Evolutionary conservation across 495 filamentous ascomycete species (phyloP).

Genomic region (Neurospora sp.): DNA sequence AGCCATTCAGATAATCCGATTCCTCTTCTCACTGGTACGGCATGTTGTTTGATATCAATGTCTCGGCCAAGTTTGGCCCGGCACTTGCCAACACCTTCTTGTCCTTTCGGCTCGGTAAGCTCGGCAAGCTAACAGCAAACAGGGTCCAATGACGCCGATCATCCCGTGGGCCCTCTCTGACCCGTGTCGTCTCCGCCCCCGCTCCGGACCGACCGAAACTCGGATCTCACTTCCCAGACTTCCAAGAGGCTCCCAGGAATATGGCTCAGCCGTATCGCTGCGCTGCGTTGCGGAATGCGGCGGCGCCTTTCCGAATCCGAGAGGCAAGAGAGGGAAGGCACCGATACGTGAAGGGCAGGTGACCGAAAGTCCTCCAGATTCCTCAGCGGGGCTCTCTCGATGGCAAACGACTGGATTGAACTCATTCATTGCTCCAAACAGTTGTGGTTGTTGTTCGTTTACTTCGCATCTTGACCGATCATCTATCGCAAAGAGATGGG

Average conservation of each 20-base stretch:
- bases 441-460: too few species aligned
- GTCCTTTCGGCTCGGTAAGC: background rate
- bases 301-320: background rate
- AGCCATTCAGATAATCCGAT: background rate
- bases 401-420: background rate
- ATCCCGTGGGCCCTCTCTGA: background rate
- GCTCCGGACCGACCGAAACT: background rate
- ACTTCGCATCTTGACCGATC: background rate
- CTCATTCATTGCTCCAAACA: too few species aligned
- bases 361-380: background rate
- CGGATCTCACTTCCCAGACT: background rate
- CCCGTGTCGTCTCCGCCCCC: background rate
- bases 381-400: too few species aligned
- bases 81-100: background rate
- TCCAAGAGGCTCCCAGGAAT: background rate
- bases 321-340: background rate
- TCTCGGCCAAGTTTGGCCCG: background rate
- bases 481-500: background rate
- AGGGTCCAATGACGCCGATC: background rate
- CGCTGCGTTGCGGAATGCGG: background rate
- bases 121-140: background rate
- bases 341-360: background rate
- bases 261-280: background rate
- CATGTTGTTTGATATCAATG: background rate
- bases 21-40: background rate